These are phyloP conservation scores for Afroboletus lepidellus DNA, from an alignment of 1,284 basidiomycete species.

Conservation along the genomic window DNA sequence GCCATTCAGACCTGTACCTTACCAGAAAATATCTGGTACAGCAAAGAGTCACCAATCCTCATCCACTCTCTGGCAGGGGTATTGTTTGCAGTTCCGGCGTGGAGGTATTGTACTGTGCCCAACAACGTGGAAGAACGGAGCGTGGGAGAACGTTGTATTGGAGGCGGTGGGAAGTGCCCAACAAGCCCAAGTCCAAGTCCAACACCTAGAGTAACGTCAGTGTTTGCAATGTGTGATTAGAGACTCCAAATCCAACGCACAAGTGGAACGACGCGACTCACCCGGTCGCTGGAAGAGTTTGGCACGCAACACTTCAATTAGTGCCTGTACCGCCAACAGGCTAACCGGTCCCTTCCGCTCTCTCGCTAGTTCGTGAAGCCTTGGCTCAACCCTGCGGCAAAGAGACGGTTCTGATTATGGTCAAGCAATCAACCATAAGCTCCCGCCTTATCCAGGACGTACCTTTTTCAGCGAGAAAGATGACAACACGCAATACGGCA, in stretches of 20 bases:
- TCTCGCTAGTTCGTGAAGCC: constrained; percentile 5
- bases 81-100: constrained; percentile 4
- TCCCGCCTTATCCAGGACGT: neutral
- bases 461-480: constrained; percentile 3
- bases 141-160: constrained; percentile 7
- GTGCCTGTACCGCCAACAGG: constrained; percentile 6
- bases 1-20: neutral
- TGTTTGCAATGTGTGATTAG: neutral
- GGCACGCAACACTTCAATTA: constrained; percentile 2
- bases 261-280: neutral
- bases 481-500: constrained; percentile 6
- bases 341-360: constrained; percentile 7
- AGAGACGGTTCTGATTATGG: neutral
- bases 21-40: constrained; percentile 7
- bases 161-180: neutral
- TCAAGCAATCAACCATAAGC: neutral
- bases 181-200: neutral
- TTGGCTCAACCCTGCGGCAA: constrained; percentile 1
- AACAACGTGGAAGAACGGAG: constrained; percentile 6
- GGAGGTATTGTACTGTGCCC: constrained; percentile 6
- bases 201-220: neutral
- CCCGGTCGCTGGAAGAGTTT: neutral
- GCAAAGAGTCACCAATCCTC: constrained; percentile 9
- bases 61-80: constrained; percentile 8
- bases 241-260: neutral